Evolutionary conservation across 768 basidiomycete genomes (phyloP), one percentile per base, ranked within the genome.

Genomic region (Trametes elegans): DNA sequence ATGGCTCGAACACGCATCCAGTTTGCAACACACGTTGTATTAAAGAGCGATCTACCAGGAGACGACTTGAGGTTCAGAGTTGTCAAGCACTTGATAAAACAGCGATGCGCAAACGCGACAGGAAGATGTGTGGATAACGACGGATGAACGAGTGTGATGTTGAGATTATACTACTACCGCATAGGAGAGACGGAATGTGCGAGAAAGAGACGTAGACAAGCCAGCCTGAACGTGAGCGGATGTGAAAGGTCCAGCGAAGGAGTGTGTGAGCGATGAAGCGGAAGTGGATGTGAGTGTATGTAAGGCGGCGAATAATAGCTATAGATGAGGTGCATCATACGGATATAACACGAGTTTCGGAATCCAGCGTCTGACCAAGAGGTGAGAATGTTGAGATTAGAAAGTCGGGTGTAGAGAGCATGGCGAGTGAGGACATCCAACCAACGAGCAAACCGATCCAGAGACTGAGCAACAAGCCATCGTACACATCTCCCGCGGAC

Each of bases 241-340:
- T 27, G 41, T 38, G 32, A 55, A 55, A 8, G 54, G 54, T 60
- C 59, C 55, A 60, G 48, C 23, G 50, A 31, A n/a, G n/a, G 54
- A 44, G 58, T 46, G 58, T 45, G 42, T 49, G 53, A 40, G 53
- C 38, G 31, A 32, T n/a, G 29, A 10, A 26, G 41, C 21, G 50
- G n/a, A 34, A 23, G 49, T 43, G 29, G 49, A 29, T 41, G 28
- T 54, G 49, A 35, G 39, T 55, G 53, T 56, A 53, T 49, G 46
- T 48, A 50, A 41, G 34, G 24, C 36, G 50, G 29, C 28, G 29
- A 58, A 62, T 61, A 61, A 58, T 49, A 61, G 62, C 62, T 61
- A 64, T 64, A 64, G 63, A 62, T 64, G 63, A 59, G 61, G 49
- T 49, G 61, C 51, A 44, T 42, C 61, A 64, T 64, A 63, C 46